Evolutionary conservation across 306 rosid species (phyloP).

Genomic region (Sechiopsis laciniata): DNA sequence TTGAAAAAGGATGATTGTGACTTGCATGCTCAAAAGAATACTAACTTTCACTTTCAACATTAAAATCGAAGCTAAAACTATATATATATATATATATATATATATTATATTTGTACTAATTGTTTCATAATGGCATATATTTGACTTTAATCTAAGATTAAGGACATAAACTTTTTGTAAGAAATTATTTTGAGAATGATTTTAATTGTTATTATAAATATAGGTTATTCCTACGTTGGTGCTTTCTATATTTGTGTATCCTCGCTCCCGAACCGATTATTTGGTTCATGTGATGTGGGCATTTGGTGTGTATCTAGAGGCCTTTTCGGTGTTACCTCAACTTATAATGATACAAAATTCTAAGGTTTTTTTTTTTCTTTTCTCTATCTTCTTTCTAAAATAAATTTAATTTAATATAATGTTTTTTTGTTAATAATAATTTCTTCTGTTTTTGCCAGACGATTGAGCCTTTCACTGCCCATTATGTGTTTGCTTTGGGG

Average conservation of each 20-base stretch:
- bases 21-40: too few species aligned
- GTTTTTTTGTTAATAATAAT: neutral
- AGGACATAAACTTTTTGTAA: too few species aligned
- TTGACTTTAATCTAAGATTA: too few species aligned
- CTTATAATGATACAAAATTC: conserved; percentile 71
- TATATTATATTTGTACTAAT: too few species aligned
- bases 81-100: too few species aligned
- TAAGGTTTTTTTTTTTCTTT: conserved; percentile 37
- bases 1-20: too few species aligned
- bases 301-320: conserved; percentile 51
- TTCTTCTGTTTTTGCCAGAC: conserved; percentile 31
- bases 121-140: too few species aligned
- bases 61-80: too few species aligned
- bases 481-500: conserved; percentile 80
- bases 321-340: conserved; percentile 72
- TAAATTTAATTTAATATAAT: too few species aligned
- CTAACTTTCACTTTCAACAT: too few species aligned
- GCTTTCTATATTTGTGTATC: conserved; percentile 44
- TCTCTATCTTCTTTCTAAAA: neutral
- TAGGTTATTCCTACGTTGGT: conserved; percentile 35
- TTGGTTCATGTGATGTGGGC: conserved; percentile 42
- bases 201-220: too few species aligned
- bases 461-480: conserved; percentile 75
- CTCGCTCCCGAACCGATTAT: conserved; percentile 14
- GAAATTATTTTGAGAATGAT: too few species aligned